phyloP scores from a whole-genome alignment of 2,329 filamentous ascomycete genomes.

The Exophiala lecanii-corni region DNA sequence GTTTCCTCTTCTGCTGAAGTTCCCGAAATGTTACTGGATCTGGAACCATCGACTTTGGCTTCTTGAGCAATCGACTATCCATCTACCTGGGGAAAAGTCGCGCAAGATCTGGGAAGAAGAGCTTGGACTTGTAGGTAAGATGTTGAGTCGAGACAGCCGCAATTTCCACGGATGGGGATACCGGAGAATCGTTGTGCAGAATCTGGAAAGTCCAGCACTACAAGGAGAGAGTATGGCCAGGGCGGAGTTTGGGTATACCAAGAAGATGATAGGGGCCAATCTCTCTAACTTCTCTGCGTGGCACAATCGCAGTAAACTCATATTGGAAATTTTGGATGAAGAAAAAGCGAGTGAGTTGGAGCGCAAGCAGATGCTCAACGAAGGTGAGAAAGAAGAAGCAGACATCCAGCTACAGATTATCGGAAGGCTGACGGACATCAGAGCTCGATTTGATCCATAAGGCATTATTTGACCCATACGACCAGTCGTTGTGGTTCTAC shows the following conservation, averaged over 20 bases:
- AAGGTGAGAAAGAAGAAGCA: constrained; percentile 46
- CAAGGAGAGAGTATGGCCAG: constrained; percentile 64
- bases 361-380: constrained; percentile 66
- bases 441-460: constrained; percentile 73
- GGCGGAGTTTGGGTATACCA: constrained; percentile 83
- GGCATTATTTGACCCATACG: constrained; percentile 83
- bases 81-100: constrained; percentile 55
- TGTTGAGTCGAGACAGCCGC: constrained; percentile 77
- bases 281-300: constrained; percentile 96
- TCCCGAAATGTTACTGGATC: constrained; percentile 98
- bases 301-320: constrained; percentile 84
- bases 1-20: constrained; percentile 75
- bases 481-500: constrained; percentile 97
- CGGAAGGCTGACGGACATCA: constrained; percentile 25
- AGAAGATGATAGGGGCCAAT: constrained; percentile 76
- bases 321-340: constrained; percentile 69
- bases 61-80: constrained; percentile 63
- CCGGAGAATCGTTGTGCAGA: constrained; percentile 69
- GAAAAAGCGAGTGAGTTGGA: constrained; percentile 59
- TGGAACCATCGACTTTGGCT: constrained; percentile 95
- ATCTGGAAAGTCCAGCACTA: constrained; percentile 59
- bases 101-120: constrained; percentile 76
- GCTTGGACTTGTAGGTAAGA: constrained; percentile 75
- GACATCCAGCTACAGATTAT: neutral
- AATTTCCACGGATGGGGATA: constrained; percentile 99